Evolutionary conservation across 805 yeast genomes (phyloP).

Genomic region (Candida railenensis): DNA sequence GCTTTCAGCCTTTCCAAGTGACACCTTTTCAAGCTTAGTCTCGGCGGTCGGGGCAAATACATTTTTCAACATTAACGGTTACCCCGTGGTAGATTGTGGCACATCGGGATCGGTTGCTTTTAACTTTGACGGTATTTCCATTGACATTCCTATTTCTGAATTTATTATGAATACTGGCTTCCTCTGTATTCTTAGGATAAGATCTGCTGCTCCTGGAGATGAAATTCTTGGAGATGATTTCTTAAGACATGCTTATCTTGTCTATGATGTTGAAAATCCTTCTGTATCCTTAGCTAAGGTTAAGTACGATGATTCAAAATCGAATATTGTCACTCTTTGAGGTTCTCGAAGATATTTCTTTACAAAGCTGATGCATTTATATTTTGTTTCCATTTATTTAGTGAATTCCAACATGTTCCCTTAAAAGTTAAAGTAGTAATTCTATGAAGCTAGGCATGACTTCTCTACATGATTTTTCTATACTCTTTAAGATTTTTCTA

Average conservation of each 20-base stretch:
- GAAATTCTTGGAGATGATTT: slow-evolving; percentile 23
- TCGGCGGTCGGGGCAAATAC: neutral
- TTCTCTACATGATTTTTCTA: neutral
- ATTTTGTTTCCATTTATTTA: too few species aligned
- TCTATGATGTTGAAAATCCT: slow-evolving; percentile 25
- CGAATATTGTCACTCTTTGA: slow-evolving; percentile 2
- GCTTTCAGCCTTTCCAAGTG: neutral
- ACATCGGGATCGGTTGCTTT: slow-evolving; percentile 12
- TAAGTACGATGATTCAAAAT: slow-evolving; percentile 12
- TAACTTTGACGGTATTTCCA: slow-evolving; percentile 55
- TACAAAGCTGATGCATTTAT: too few species aligned
- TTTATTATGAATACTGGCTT: slow-evolving; percentile 17
- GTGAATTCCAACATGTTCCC: too few species aligned
- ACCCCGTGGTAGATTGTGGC: neutral
- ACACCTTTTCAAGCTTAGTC: neutral
- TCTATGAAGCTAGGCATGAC: too few species aligned
- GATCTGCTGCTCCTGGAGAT: neutral
- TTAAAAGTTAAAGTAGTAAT: too few species aligned
- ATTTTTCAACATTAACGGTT: neutral
- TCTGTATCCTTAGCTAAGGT: slow-evolving; percentile 24
- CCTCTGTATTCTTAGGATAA: neutral
- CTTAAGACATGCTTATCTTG: slow-evolving; percentile 24
- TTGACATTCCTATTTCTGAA: slow-evolving; percentile 46
- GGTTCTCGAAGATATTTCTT: too few species aligned
- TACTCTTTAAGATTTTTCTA: neutral